Evolutionary conservation across 1,284 basidiomycete genomes (phyloP), one percentile per base, ranked within the genome.

Genomic region (Ceratobasidium sp.): DNA sequence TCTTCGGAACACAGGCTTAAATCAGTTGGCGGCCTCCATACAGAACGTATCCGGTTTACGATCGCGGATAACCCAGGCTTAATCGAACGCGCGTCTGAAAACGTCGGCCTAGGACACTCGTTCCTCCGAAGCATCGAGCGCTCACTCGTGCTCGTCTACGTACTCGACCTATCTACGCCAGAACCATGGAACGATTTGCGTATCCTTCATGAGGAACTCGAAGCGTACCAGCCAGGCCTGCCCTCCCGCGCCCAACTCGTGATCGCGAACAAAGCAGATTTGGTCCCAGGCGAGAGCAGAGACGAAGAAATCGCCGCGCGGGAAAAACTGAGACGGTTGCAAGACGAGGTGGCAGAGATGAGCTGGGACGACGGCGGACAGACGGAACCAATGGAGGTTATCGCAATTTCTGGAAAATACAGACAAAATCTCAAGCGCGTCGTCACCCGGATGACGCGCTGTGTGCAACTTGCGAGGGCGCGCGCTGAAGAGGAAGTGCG

Each of bases 31-130:
- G 69, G 69, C n/a, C 74, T 78, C 28, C 67, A 65, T 66, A 80
- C 80, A 17, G 96, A 97, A 84, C 86, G 87, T 1, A 93, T 94
- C 83, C 90, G 97, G 2, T 96, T 99, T 86, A 97, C 95, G 0
- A 92, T 99, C 77, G 94, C 96, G 20, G 97, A 99, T 85, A 98
- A 99, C 83, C 97, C 98, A 0, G 97, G 97, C 13, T 90, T 99
- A 42, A 93, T 99, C 67, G 89, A 91, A 7, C 89, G 90, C 13
- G 95, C 97, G 0, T 94, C 96, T 1, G 90, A 94, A 80, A 95
- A 97, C 84, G 91, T 96, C 57, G 97, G 97, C 0, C 88, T 99
- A 0, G 98, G 98, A 0, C 96, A 99, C 84, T 93, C 94, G 0
- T 99, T 99, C 87, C 85, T 99, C 33, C 91, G 96, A 1, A 94